Conservation (phyloP, 169 alveolate genomes). For the Cryptosporidium sp. region DNA sequence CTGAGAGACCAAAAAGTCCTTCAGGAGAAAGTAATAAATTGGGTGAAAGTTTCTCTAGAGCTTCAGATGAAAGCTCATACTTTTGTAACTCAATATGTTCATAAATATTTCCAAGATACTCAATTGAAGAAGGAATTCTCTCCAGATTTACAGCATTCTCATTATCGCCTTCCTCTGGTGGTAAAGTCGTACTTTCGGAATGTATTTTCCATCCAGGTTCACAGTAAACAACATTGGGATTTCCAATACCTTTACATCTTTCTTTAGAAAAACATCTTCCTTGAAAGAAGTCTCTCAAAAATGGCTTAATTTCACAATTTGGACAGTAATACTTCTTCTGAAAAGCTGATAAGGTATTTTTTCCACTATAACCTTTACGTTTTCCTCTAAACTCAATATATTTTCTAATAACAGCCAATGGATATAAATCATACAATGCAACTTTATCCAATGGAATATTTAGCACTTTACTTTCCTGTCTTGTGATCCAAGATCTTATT, state of each 20-base stretch:
- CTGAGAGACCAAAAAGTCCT: slow-evolving; percentile 71
- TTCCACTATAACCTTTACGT: slow-evolving; percentile 66
- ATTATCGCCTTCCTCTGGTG: slow-evolving; percentile 55
- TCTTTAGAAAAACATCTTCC: slow-evolving; percentile 69
- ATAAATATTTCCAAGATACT: slow-evolving; percentile 57
- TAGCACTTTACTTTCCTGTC: slow-evolving; percentile 41
- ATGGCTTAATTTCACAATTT: slow-evolving; percentile 51
- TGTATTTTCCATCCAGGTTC: slow-evolving; percentile 72
- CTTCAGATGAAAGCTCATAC: slow-evolving; percentile 73
- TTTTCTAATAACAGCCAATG: slow-evolving; percentile 62
- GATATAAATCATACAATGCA: slow-evolving; percentile 65
- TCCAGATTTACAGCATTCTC: slow-evolving; percentile 41
- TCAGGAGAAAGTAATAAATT: slow-evolving; percentile 62
- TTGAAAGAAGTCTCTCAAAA: slow-evolving; percentile 52
- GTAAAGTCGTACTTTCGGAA: slow-evolving; percentile 35
- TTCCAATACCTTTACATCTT: slow-evolving; percentile 60
- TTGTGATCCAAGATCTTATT: slow-evolving; percentile 64
- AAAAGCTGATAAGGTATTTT: slow-evolving; percentile 22
- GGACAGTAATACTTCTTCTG: slow-evolving; percentile 65
- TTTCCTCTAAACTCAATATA: slow-evolving; percentile 65
- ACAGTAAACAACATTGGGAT: slow-evolving; percentile 57
- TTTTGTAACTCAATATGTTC: slow-evolving; percentile 62
- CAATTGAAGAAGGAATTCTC: slow-evolving; percentile 64
- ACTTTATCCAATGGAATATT: slow-evolving; percentile 60
- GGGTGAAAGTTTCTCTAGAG: slow-evolving; percentile 66